Evolutionary conservation across 2,329 filamentous ascomycete species (phyloP).

Genomic region (Verticillium longisporum): DNA sequence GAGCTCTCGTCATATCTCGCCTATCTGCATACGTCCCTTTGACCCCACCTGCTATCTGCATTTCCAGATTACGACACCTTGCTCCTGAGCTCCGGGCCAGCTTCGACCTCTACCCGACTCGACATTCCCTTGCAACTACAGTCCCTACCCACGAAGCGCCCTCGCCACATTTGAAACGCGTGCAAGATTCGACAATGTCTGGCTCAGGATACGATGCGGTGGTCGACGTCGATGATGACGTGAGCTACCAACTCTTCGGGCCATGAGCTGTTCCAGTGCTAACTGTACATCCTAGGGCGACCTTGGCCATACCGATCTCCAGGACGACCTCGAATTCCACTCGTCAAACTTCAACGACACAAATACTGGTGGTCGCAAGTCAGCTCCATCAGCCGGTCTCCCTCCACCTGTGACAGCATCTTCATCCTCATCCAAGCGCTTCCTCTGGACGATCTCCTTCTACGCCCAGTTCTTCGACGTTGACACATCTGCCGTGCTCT

Average conservation of each 20-base stretch:
- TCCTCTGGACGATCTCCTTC: constrained; percentile 87
- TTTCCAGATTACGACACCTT: constrained; percentile 23
- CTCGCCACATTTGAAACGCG: neutral
- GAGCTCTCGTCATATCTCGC: neutral
- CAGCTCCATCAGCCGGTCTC: constrained; percentile 39
- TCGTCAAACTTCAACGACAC: constrained; percentile 73
- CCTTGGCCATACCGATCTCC: constrained; percentile 93
- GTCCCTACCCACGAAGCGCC: neutral
- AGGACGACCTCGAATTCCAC: constrained; percentile 99
- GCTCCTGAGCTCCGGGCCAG: constrained; percentile 1
- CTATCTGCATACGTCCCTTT: neutral
- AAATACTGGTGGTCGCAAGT: constrained; percentile 40
- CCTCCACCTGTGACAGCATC: constrained; percentile 51
- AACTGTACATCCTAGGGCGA: constrained; percentile 60
- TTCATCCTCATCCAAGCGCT: constrained; percentile 58
- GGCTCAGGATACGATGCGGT: constrained; percentile 94
- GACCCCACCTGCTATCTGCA: neutral
- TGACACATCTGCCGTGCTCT: constrained; percentile 82
- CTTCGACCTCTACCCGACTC: neutral
- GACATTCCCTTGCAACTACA: neutral
- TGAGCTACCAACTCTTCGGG: constrained; percentile 29
- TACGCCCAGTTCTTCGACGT: constrained; percentile 99
- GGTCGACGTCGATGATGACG: constrained; percentile 94
- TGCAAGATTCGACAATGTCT: constrained; percentile 48
- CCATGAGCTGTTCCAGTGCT: neutral